phyloP scores from a whole-genome alignment of 1,139 yeast genomes.

The Tardiomyces blankii region DNA sequence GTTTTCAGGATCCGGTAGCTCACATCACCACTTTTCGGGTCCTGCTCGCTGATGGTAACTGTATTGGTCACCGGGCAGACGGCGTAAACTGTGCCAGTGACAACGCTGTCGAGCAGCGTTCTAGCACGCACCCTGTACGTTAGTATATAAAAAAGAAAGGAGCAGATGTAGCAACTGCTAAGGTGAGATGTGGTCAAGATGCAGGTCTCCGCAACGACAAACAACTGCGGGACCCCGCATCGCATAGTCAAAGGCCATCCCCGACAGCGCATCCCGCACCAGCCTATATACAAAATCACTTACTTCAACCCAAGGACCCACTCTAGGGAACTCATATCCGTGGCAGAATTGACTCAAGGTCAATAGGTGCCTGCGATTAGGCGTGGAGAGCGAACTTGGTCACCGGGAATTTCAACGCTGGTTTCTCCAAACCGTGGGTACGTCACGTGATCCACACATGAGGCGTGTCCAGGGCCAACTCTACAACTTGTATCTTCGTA shows the following conservation, averaged over 20 bases:
- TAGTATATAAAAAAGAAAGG: no score
- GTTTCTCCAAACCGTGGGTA: no score
- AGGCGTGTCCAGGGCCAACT: no score
- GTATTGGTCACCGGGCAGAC: conserved; percentile 37
- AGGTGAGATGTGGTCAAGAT: no score
- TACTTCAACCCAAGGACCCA: conserved; percentile 9
- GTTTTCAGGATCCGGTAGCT: conserved; percentile 47
- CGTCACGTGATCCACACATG: no score
- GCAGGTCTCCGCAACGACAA: no score
- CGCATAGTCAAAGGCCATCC: no score
- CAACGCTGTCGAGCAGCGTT: conserved; percentile 45
- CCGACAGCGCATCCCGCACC: not conserved
- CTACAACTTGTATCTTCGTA: no score
- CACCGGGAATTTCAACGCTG: no score
- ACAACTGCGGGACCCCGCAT: no score
- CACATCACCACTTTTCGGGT: not conserved
- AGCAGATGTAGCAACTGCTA: no score
- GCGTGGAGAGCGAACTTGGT: no score
- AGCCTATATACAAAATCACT: conserved; percentile 1
- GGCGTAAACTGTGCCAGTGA: conserved; percentile 53
- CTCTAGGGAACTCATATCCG: conserved; percentile 6
- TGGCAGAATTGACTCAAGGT: not conserved
- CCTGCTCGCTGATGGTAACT: conserved; percentile 23
- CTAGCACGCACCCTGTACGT: conserved; percentile 44
- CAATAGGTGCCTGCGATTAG: not conserved